Base-by-base conservation (phyloP, 768 basidiomycete genomes). In the Agaricus bisporus region DNA sequence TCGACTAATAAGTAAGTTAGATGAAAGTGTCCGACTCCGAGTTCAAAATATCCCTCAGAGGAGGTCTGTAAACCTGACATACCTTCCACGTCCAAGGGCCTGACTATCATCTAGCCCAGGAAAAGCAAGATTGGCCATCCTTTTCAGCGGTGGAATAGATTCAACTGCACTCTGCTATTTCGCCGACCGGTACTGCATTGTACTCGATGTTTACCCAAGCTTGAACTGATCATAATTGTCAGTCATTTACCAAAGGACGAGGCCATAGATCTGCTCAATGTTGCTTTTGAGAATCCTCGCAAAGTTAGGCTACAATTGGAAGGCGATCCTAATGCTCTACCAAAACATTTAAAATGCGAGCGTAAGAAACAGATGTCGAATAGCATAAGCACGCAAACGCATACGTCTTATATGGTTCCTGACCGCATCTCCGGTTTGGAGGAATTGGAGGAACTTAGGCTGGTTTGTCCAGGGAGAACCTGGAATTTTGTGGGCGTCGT, bases 141-240 rank as follows among this genome's bases (percentile, higher is more conserved):
- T 99, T 8, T 99, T 98, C 67, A 95, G 92, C 36, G 97, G 97
- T 28, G 97, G 97, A 0, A 91, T 99, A 41, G 97, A 99, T 65
- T 98, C 86, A 10, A 86, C 95, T 0, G 71, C 90, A 38, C 61
- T 98, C 6, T 83, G 95, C 0, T 86, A 80, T 62, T 73, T 99
- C 5, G 88, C 92, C 1, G 80, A 95, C 61, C 74, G 73, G 87
- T 90, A 62, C 48, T 78, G 62, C 11, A 14, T 43, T 42, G 29
- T 15, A 17, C 18, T 48, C 38, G 36, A 56, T 49, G 42, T 42
- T 20, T 50, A 29, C 25, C 51, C 20, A 36, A 39, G 22, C 32
- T 48, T 39, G 43, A 17, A 36, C 20, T 46, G 32, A n/a, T 36
- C 3, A 7, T 32, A 4, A 6, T 32, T 17, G n/a, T 20, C 56